These are phyloP conservation scores for Leptodermis oblonga DNA, from an alignment of 257 asterid species.

Conservation along the genomic window DNA sequence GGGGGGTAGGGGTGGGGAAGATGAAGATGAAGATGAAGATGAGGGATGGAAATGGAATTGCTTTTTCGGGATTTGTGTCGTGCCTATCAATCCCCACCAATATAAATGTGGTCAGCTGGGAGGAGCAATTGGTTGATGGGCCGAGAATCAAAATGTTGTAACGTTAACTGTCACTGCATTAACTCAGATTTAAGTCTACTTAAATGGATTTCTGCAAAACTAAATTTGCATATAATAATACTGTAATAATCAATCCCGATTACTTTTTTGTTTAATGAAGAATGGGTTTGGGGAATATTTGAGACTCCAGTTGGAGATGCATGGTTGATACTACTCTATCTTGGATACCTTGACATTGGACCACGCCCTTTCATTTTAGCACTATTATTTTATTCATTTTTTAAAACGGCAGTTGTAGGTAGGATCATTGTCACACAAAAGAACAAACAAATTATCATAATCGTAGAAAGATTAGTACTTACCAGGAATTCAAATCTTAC, in stretches of 20 bases:
- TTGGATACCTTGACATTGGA: constrained; percentile 7
- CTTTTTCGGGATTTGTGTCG: not conserved
- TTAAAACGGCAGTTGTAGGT: not conserved
- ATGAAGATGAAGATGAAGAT: no score
- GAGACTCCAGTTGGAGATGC: not conserved
- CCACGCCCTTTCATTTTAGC: not conserved
- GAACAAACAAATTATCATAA: not conserved
- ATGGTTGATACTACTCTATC: not conserved
- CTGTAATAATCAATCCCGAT: no score
- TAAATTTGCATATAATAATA: not conserved
- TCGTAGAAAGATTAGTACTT: no score
- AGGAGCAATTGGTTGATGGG: not conserved
- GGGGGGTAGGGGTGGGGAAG: not conserved
- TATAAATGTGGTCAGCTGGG: not conserved
- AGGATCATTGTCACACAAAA: not conserved
- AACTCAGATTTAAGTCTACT: not conserved
- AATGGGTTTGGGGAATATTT: not conserved
- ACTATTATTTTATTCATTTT: not conserved
- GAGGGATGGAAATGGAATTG: not conserved
- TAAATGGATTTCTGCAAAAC: not conserved
- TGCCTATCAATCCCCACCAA: not conserved
- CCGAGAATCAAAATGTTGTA: not conserved
- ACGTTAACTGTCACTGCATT: constrained; percentile 21
- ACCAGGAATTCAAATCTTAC: no score
- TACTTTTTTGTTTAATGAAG: not conserved